phyloP scores from a whole-genome alignment of 306 rosid species.

The Casuarina cunninghamiana region DNA sequence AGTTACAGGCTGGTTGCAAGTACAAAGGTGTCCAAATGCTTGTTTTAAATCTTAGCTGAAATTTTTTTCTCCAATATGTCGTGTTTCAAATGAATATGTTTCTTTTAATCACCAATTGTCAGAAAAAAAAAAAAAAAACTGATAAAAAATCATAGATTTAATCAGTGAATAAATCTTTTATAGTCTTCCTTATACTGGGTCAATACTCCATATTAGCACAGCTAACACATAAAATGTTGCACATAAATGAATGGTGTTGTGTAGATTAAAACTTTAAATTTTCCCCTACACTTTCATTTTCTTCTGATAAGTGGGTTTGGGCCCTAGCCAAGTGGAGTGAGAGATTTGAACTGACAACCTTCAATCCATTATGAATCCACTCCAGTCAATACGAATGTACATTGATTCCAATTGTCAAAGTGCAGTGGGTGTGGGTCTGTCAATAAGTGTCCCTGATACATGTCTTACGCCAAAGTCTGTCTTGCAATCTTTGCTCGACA shows the following conservation, averaged over 20 bases:
- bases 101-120: neutral
- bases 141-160: too few species aligned
- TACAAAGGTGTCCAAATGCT: neutral
- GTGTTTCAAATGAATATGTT: neutral
- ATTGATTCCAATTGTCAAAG: neutral
- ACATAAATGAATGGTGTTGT: too few species aligned
- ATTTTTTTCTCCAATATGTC: neutral
- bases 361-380: neutral
- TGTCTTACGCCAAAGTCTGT: neutral
- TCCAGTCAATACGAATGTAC: neutral
- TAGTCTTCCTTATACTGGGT: too few species aligned
- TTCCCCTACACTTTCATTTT: neutral
- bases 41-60: neutral
- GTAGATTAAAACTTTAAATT: neutral
- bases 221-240: too few species aligned
- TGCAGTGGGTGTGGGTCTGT: neutral
- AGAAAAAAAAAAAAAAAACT: too few species aligned
- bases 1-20: neutral
- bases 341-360: neutral
- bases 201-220: too few species aligned
- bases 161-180: too few species aligned
- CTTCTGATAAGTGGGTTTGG: neutral
- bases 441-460: neutral
- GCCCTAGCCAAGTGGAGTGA: neutral
- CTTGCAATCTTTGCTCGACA: constrained; percentile 1